Base-by-base conservation (phyloP, 306 rosid genomes). In the Vigna radiata region DNA sequence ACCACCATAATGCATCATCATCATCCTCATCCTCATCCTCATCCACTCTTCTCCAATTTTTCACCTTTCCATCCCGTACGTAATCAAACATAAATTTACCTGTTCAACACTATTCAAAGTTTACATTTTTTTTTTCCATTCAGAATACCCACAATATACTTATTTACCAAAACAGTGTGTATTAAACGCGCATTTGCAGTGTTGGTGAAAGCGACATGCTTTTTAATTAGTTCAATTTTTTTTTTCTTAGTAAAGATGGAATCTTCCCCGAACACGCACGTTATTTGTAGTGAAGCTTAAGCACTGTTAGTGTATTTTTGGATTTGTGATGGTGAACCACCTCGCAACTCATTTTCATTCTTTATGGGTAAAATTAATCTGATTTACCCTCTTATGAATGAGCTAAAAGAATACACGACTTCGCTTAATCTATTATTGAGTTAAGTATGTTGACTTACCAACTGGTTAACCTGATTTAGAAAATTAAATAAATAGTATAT, bases 1-100 rank as follows among this genome's bases (percentile, higher is more conserved):
- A 77, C 76, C 61, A 55, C 75, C 72, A 75, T 44, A 2, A 72
- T 27, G 23, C 68, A 60, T 62, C 67, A 29, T 62, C 74, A n/a
- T 66, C 73, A 46, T 67, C 21, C 21, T 21, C n/a, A n/a, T n/a
- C n/a, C n/a, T n/a, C 78, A 25, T 25, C 27, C 47, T 66, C 55
- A 6, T 39, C 44, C 10, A 1, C 44, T 39, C 17, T 49, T 29
- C 37, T 33, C 37, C 37, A 54, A 54, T 37, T 72, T 19, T 72
- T 72, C 23, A 37, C 41, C 19, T n/a, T 2, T 39, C 15, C 53
- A 53, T 53, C 15, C 33, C 15, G 6, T 71, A 1, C 44, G 15
- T 7, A 7, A 27, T 29, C 3, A 52, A 54, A 36, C 9, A 3
- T 19, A 31, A 8, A 14, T 8, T 33, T 19, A 63, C 7, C 17